Conservation (phyloP, 352 stramenopile species). For the Globisporangium mamillatum region DNA sequence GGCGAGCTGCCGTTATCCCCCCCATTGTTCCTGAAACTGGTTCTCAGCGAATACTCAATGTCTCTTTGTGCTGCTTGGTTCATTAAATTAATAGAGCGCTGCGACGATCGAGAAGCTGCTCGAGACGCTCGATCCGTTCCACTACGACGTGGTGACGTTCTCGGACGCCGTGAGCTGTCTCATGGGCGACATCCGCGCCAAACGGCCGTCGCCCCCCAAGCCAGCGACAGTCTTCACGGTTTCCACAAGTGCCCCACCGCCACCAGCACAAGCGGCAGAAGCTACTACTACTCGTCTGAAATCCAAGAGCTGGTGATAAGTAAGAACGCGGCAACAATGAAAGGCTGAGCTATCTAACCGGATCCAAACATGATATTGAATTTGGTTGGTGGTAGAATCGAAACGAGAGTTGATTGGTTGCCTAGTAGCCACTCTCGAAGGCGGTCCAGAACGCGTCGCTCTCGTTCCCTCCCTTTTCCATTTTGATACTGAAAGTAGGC, state of each 20-base stretch:
- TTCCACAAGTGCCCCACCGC: too few species aligned
- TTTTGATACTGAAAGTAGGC: neutral
- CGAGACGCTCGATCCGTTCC: conserved; percentile 54
- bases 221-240: too few species aligned
- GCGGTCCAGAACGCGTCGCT: conserved; percentile 57
- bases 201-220: conserved; percentile 11
- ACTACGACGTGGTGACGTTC: conserved; percentile 77
- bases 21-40: neutral
- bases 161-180: conserved; percentile 48
- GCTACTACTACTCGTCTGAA: neutral
- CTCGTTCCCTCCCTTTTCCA: conserved; percentile 35
- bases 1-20: neutral
- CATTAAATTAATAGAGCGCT: conserved; percentile 17
- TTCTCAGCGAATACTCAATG: neutral
- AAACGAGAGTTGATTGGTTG: neutral
- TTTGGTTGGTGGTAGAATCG: neutral
- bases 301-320: too few species aligned
- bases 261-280: neutral
- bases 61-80: neutral
- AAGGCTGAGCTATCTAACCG: too few species aligned
- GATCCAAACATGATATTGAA: neutral
- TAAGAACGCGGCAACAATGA: too few species aligned
- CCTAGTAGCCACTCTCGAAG: conserved; percentile 62
- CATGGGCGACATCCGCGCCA: conserved; percentile 33
- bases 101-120: conserved; percentile 40